Percentiles rank a stretch among this genome's conserved stretches.
Conservation (phyloP, 345 rosid species). For the Cardamine chenopodiifolia region DNA sequence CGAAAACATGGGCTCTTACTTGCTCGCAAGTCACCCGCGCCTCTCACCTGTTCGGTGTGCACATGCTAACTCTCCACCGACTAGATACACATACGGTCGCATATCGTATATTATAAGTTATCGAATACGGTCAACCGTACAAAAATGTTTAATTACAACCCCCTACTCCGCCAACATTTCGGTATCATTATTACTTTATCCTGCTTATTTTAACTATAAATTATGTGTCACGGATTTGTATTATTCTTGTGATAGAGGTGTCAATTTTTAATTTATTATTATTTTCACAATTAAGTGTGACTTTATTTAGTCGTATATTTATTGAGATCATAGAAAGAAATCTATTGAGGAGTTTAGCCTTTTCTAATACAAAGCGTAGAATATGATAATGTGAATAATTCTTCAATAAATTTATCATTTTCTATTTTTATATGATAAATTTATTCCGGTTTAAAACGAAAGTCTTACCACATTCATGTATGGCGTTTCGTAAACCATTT, state of each 20-base stretch:
- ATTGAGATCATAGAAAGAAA: slow-evolving; percentile 32
- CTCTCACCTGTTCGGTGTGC: slow-evolving; percentile 52
- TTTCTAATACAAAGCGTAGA: slow-evolving; percentile 24
- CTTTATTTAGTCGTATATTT: slow-evolving; percentile 34
- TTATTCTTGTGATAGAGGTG: slow-evolving; percentile 33
- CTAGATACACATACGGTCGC: slow-evolving; percentile 41
- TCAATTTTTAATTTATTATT: slow-evolving; percentile 10
- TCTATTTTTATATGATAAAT: slow-evolving; percentile 8
- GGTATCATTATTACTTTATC: slow-evolving; percentile 2
- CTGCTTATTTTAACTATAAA: neutral
- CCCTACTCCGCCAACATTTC: slow-evolving; percentile 32
- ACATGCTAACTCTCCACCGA: slow-evolving; percentile 56
- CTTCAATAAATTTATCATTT: neutral
- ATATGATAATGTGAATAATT: slow-evolving; percentile 11
- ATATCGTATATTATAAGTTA: slow-evolving; percentile 24
- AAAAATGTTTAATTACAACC: slow-evolving; percentile 23
- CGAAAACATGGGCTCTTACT: slow-evolving; percentile 50
- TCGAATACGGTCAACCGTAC: slow-evolving; percentile 42
- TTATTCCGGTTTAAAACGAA: neutral
- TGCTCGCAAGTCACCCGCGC: slow-evolving; percentile 50
- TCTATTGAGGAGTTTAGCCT: slow-evolving; percentile 33
- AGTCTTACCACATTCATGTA: slow-evolving; percentile 38
- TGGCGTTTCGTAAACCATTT: slow-evolving; percentile 35
- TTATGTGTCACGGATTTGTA: slow-evolving; percentile 39
- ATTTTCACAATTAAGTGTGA: slow-evolving; percentile 6